These are phyloP conservation scores for Russula abietina DNA, from an alignment of 768 basidiomycete genomes.

Conservation along the genomic window DNA sequence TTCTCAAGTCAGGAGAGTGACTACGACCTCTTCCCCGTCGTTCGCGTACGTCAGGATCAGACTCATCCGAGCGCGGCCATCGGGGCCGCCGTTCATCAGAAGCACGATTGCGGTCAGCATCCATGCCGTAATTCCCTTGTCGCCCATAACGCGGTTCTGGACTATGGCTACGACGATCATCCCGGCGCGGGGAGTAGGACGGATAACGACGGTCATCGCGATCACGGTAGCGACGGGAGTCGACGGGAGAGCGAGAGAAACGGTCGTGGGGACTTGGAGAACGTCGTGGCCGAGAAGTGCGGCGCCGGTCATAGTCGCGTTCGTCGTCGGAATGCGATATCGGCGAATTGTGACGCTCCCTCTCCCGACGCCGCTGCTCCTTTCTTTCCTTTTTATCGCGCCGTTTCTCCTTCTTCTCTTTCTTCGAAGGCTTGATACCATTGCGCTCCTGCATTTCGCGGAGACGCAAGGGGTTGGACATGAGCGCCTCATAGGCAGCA, in stretches of 20 bases:
- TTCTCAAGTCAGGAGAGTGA: constrained; percentile 24
- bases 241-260: constrained; percentile 44
- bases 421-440: constrained; percentile 77
- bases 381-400: constrained; percentile 46
- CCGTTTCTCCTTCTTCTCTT: constrained; percentile 59
- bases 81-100: constrained; percentile 34
- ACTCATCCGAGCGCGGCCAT: constrained; percentile 50
- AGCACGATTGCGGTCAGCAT: constrained; percentile 21
- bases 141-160: constrained; percentile 16
- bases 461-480: constrained; percentile 80
- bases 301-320: constrained; percentile 31
- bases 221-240: constrained; percentile 32
- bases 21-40: constrained; percentile 30
- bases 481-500: constrained; percentile 78
- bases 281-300: constrained; percentile 31
- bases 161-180: constrained; percentile 26
- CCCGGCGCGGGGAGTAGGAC: constrained; percentile 29
- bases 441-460: constrained; percentile 74
- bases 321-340: constrained; percentile 32
- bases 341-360: constrained; percentile 24
- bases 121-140: constrained; percentile 26
- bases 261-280: constrained; percentile 44
- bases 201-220: constrained; percentile 15
- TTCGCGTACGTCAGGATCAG: constrained; percentile 34
- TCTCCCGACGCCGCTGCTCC: constrained; percentile 24